Percentiles rank a stretch among this genome's conserved stretches.
Evolutionary conservation across 225 moss, liverwort and hornwort genomes (phyloP).

Genomic region (Bryum argenteum): DNA sequence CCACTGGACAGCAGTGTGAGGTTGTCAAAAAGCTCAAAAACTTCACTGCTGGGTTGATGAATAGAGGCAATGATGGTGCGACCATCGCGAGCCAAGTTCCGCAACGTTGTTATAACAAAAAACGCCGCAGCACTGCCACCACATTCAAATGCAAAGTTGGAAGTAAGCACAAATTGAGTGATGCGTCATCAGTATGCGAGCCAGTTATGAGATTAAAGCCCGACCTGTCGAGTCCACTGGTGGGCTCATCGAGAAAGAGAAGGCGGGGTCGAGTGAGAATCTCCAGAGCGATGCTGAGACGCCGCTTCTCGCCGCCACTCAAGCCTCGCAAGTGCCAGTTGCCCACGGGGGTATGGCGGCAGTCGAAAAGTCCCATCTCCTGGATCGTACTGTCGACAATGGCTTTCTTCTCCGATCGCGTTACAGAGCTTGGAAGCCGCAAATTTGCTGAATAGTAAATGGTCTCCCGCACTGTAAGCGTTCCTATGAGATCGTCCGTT

Average conservation of each 20-base stretch:
- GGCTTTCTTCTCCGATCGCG: conserved; percentile 51
- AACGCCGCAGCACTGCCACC: conserved; percentile 53
- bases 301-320: conserved; percentile 86
- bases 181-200: neutral
- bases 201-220: neutral
- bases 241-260: conserved; percentile 93
- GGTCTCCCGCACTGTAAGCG: conserved; percentile 83
- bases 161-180: neutral
- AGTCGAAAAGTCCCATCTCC: conserved; percentile 80
- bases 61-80: conserved; percentile 59
- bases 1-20: conserved; percentile 54
- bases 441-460: conserved; percentile 75
- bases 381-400: conserved; percentile 76
- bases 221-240: conserved; percentile 84
- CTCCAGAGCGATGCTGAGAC: conserved; percentile 88
- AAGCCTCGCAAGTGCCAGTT: conserved; percentile 93
- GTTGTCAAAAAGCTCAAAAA: conserved; percentile 58
- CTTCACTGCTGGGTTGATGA: conserved; percentile 66
- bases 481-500: conserved; percentile 79
- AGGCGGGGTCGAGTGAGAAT: conserved; percentile 83
- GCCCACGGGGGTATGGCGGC: conserved; percentile 72
- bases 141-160: neutral
- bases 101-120: conserved; percentile 53
- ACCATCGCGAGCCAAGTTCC: conserved; percentile 58
- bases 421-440: conserved; percentile 57